Conservation (phyloP, 2,329 filamentous ascomycete genomes). For the Arthrobotrys pseudoclavata region DNA sequence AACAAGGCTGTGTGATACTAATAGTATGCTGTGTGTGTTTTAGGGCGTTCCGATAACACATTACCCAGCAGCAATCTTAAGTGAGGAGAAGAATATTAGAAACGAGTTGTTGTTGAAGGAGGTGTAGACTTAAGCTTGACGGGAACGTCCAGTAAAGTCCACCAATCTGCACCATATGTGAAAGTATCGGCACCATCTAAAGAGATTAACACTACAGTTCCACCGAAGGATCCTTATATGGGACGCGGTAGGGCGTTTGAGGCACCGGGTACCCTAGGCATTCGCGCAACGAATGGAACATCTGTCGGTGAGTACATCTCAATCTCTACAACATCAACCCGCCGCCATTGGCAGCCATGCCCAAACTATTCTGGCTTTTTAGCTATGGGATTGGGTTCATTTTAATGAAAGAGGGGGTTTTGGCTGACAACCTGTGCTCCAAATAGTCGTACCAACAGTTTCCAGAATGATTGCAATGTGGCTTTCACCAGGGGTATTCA, state of each 20-base stretch:
- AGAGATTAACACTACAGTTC: background rate
- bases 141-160: background rate
- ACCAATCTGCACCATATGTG: background rate
- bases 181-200: background rate
- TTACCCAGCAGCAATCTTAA: too few relatives aligned
- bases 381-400: too few relatives aligned
- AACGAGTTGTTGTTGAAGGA: background rate
- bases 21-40: too few relatives aligned
- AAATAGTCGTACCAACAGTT: slow-evolving; percentile 4
- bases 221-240: background rate
- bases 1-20: too few relatives aligned
- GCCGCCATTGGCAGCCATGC: too few relatives aligned
- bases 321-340: too few relatives aligned
- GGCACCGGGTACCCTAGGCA: background rate
- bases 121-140: background rate
- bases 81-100: too few relatives aligned
- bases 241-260: background rate
- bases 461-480: slow-evolving; percentile 4
- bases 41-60: too few relatives aligned
- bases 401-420: too few relatives aligned
- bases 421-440: background rate
- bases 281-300: background rate
- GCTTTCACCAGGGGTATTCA: slow-evolving; percentile 5
- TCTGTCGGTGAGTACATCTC: background rate
- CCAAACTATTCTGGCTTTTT: too few relatives aligned